Percentiles rank a stretch among this genome's conserved stretches.
Evolutionary conservation across 2,329 filamentous ascomycete species (phyloP).

Genomic region (Pseudodiploospora longispora): DNA sequence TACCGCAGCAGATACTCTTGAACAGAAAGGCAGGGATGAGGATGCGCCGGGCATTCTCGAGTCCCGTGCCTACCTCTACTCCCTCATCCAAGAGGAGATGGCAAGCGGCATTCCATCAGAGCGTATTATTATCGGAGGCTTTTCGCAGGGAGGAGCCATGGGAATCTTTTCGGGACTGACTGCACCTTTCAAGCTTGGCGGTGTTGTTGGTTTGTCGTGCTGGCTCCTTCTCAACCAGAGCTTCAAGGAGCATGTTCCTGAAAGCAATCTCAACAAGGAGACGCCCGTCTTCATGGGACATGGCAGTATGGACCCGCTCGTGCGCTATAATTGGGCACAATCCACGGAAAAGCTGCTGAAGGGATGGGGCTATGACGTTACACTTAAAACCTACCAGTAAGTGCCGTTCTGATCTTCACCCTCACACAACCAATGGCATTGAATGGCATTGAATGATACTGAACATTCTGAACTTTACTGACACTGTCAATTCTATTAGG

Average conservation of each 20-base stretch:
- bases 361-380: conserved; percentile 61
- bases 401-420: conserved; percentile 18
- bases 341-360: conserved; percentile 57
- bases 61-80: conserved; percentile 68
- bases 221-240: conserved; percentile 61
- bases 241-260: conserved; percentile 33
- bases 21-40: conserved; percentile 29
- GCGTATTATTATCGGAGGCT: conserved; percentile 79
- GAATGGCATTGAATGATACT: too few relatives aligned
- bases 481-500: conserved; percentile 27
- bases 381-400: conserved; percentile 69
- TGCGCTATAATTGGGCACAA: conserved; percentile 59
- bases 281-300: conserved; percentile 84
- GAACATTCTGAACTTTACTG: background rate
- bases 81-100: conserved; percentile 72
- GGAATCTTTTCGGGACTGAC: conserved; percentile 75
- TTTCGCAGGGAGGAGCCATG: conserved; percentile 84
- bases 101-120: conserved; percentile 66
- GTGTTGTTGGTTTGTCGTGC: conserved; percentile 76
- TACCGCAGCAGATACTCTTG: conserved; percentile 12
- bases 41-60: conserved; percentile 67
- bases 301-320: conserved; percentile 63
- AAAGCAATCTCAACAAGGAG: conserved; percentile 38
- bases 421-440: background rate
- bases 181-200: conserved; percentile 64